Evolutionary conservation across 192 early-diverging fungal species (phyloP).

Genomic region (Backusella tarrabulga): DNA sequence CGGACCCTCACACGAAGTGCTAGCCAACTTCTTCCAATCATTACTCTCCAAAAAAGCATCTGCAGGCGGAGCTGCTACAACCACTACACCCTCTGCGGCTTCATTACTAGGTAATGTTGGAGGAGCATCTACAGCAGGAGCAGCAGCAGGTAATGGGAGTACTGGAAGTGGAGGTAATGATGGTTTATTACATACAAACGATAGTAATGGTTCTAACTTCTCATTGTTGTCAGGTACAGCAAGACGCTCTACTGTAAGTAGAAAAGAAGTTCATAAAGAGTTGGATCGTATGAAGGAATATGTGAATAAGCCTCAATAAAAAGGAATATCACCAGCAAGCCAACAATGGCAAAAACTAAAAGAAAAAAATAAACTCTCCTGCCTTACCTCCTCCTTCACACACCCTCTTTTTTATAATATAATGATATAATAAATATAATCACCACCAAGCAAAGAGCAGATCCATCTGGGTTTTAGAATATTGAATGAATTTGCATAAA

Average conservation of each 20-base stretch:
- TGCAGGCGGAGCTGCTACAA: conserved; percentile 1
- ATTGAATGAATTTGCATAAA: no score
- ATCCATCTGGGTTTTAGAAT: no score
- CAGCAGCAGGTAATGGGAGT: background rate
- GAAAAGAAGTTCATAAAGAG: conserved; percentile 39
- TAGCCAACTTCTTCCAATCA: conserved; percentile 89
- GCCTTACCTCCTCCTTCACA: background rate
- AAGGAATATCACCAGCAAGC: background rate
- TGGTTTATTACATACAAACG: background rate
- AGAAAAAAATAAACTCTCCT: background rate
- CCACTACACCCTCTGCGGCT: background rate
- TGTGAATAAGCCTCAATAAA: conserved; percentile 12
- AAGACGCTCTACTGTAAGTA: conserved; percentile 20
- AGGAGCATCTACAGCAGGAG: background rate
- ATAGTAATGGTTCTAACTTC: background rate
- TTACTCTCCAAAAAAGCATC: conserved; percentile 65
- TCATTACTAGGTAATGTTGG: background rate
- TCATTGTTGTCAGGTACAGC: background rate
- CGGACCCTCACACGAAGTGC: conserved; percentile 64
- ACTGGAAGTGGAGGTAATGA: conserved; percentile 11
- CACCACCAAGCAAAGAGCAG: no score
- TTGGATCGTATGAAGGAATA: conserved; percentile 34
- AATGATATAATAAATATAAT: no score
- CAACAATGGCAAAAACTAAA: background rate
- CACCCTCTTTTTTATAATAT: no score